phyloP scores from a whole-genome alignment of 2,329 filamentous ascomycete species.

The Talaromyces marneffei region DNA sequence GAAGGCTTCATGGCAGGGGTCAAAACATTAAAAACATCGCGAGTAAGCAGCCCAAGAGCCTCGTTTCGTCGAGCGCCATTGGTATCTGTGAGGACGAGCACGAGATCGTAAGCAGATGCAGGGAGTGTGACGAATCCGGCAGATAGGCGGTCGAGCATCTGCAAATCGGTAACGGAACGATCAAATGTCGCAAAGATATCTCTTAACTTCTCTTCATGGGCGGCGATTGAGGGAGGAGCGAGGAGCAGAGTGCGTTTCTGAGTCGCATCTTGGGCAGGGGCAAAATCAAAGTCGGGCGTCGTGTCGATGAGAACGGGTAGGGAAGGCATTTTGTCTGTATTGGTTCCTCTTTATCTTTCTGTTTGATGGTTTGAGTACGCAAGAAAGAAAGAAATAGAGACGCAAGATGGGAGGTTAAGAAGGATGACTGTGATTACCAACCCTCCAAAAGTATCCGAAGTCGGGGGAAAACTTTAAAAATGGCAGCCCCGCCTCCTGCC shows the following conservation, averaged over 20 bases:
- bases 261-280: conserved; percentile 19
- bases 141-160: conserved; percentile 93
- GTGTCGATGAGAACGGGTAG: conserved; percentile 51
- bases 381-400: neutral
- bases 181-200: conserved; percentile 66
- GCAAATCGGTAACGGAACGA: conserved; percentile 73
- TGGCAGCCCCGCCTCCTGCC: conserved; percentile 4
- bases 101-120: conserved; percentile 68
- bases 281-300: conserved; percentile 49
- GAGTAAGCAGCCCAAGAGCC: conserved; percentile 5
- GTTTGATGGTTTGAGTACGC: neutral
- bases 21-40: conserved; percentile 9
- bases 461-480: conserved; percentile 5
- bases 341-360: neutral
- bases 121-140: conserved; percentile 75
- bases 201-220: conserved; percentile 72
- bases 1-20: conserved; percentile 13
- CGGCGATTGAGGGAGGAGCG: conserved; percentile 82
- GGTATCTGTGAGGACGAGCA: conserved; percentile 72
- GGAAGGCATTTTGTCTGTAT: conserved; percentile 28
- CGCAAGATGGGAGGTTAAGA: neutral
- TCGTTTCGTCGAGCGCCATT: conserved; percentile 11
- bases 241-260: conserved; percentile 67
- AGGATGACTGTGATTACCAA: neutral
- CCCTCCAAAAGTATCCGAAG: conserved; percentile 8